phyloP scores from a whole-genome alignment of 768 basidiomycete species.

The Russula vinacea region DNA sequence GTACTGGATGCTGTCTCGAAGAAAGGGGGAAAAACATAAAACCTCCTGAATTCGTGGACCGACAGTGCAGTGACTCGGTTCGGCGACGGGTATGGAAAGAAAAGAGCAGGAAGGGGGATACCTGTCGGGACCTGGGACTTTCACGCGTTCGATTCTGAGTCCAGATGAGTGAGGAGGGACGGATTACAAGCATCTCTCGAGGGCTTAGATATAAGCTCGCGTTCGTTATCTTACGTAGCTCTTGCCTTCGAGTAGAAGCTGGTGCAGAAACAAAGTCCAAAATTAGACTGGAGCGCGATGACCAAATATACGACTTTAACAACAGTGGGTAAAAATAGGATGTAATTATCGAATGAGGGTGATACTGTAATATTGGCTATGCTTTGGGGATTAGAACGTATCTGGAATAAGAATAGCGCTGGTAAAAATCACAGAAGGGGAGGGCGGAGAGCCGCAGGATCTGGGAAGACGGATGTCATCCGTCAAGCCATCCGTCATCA shows the following conservation, averaged over 20 bases:
- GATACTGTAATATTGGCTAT: no score
- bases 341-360: no score
- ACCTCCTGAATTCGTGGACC: no score
- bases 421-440: no score
- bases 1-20: neutral
- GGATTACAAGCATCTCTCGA: no score
- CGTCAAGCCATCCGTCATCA: no score
- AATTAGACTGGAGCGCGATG: neutral
- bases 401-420: no score
- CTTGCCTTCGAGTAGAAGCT: neutral
- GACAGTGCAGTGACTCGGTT: neutral
- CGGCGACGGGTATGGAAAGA: neutral
- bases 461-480: neutral
- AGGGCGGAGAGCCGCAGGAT: neutral
- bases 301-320: neutral
- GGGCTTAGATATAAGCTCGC: neutral
- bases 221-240: neutral
- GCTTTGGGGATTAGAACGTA: neutral
- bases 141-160: neutral
- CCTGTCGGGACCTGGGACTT: neutral
- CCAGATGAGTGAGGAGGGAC: neutral
- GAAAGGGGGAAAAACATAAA: no score
- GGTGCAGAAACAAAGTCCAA: neutral
- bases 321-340: neutral
- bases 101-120: neutral